phyloP scores from a whole-genome alignment of 768 basidiomycete species.

The Glaciozyma martinii region DNA sequence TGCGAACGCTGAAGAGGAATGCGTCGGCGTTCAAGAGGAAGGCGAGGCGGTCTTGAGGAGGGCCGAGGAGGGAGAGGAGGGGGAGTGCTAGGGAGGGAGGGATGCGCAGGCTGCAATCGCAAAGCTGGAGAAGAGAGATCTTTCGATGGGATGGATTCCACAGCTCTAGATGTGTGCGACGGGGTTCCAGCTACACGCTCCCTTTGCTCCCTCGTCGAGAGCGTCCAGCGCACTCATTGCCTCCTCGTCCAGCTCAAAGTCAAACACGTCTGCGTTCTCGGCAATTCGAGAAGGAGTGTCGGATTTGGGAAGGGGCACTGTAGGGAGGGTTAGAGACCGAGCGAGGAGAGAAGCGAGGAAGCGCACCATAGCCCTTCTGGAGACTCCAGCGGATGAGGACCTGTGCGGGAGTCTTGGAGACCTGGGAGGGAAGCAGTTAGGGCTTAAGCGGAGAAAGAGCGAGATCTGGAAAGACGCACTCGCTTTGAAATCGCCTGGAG shows the following conservation, averaged over 20 bases:
- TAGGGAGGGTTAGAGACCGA: background rate
- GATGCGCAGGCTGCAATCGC: too few relatives aligned
- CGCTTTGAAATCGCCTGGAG: constrained; percentile 49
- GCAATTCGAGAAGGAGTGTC: constrained; percentile 56
- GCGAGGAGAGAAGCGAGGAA: background rate
- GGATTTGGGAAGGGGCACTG: constrained; percentile 71
- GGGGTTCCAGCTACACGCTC: constrained; percentile 78
- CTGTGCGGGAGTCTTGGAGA: constrained; percentile 40
- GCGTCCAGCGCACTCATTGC: constrained; percentile 60
- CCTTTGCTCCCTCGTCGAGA: constrained; percentile 63
- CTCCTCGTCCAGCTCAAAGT: constrained; percentile 58
- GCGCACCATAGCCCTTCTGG: constrained; percentile 39
- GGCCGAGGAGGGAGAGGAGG: too few relatives aligned
- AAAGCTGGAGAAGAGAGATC: too few relatives aligned
- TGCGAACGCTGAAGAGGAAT: too few relatives aligned
- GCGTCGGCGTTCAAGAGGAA: too few relatives aligned
- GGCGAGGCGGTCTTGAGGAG: too few relatives aligned
- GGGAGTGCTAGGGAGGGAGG: too few relatives aligned
- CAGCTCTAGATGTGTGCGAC: constrained; percentile 38
- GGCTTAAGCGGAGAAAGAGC: too few relatives aligned
- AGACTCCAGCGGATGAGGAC: constrained; percentile 46
- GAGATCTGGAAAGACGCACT: constrained; percentile 42
- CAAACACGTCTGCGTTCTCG: constrained; percentile 59
- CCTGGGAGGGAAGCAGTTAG: background rate
- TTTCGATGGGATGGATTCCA: too few relatives aligned